Conservation (phyloP, 768 basidiomycete genomes). For the Hygrophorus pudorinus region DNA sequence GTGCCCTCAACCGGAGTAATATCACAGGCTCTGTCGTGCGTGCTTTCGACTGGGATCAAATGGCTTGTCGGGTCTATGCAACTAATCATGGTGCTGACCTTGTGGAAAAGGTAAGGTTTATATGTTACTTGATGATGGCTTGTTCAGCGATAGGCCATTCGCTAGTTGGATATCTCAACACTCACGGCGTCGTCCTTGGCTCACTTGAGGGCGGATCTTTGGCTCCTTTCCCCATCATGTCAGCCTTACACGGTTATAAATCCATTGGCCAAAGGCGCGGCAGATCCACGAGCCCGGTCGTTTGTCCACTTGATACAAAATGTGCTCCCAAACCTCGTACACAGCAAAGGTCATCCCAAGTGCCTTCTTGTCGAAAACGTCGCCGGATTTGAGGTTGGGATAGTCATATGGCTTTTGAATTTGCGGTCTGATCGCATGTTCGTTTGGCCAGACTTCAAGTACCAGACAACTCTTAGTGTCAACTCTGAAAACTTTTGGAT, state of each 20-base stretch:
- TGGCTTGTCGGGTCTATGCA: slow-evolving; percentile 59
- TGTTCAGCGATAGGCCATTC: slow-evolving; percentile 6
- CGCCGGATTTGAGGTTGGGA: slow-evolving; percentile 66
- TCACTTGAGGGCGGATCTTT: slow-evolving; percentile 44
- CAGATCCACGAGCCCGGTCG: slow-evolving; percentile 66
- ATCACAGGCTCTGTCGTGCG: slow-evolving; percentile 39
- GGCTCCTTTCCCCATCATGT: slow-evolving; percentile 77
- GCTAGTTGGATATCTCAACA: slow-evolving; percentile 51
- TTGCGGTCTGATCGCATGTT: slow-evolving; percentile 5
- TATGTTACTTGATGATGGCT: neutral
- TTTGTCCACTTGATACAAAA: slow-evolving; percentile 61
- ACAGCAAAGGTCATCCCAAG: slow-evolving; percentile 35
- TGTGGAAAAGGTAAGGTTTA: slow-evolving; percentile 36
- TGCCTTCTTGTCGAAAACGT: slow-evolving; percentile 73
- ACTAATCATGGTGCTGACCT: slow-evolving; percentile 43
- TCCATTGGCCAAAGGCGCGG: slow-evolving; percentile 56
- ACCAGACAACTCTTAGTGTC: slow-evolving; percentile 49
- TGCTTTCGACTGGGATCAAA: slow-evolving; percentile 82
- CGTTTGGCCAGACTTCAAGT: slow-evolving; percentile 41
- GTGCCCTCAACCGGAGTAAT: slow-evolving; percentile 46
- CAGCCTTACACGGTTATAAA: slow-evolving; percentile 80
- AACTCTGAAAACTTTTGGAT: slow-evolving; percentile 43
- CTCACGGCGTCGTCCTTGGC: slow-evolving; percentile 41
- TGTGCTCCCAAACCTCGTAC: slow-evolving; percentile 51
- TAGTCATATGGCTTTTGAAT: slow-evolving; percentile 9